These are phyloP conservation scores for Xylariaceae sp. DNA, from an alignment of 2,329 filamentous ascomycete genomes.

Conservation along the genomic window DNA sequence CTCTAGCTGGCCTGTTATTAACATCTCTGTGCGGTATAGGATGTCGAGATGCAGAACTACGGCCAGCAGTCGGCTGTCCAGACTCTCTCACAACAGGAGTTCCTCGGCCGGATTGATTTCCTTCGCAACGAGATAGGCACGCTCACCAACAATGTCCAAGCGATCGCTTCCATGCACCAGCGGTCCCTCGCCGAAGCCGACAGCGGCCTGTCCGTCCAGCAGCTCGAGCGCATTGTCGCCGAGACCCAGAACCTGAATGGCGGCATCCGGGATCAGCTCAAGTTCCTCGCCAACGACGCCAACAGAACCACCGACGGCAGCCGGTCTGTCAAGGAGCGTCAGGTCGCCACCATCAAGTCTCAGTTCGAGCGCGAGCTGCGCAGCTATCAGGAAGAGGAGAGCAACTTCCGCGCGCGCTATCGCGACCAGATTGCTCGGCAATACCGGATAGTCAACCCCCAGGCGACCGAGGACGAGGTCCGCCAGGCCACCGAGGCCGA, in stretches of 20 bases:
- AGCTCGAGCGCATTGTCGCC: conserved; percentile 62
- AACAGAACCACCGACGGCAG: conserved; percentile 55
- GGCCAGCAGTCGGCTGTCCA: conserved; percentile 23
- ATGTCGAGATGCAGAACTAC: conserved; percentile 52
- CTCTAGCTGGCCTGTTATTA: not conserved
- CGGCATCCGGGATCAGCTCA: conserved; percentile 74
- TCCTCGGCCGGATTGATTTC: conserved; percentile 60
- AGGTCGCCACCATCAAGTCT: conserved; percentile 63
- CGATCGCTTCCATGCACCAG: conserved; percentile 66
- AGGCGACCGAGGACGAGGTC: conserved; percentile 70
- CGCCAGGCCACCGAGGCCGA: conserved; percentile 62
- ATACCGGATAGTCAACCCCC: conserved; percentile 75
- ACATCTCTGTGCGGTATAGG: too few relatives aligned
- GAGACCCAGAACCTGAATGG: conserved; percentile 68
- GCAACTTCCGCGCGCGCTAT: conserved; percentile 64
- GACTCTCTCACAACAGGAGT: conserved; percentile 58
- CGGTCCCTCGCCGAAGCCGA: conserved; percentile 64
- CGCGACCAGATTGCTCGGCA: conserved; percentile 74
- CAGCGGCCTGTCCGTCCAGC: conserved; percentile 41
- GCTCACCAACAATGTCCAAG: conserved; percentile 60
- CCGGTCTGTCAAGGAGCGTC: conserved; percentile 62
- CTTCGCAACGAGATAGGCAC: conserved; percentile 63
- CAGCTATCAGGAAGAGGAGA: conserved; percentile 66
- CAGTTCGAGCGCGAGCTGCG: conserved; percentile 68
- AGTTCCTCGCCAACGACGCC: conserved; percentile 66